Conservation (phyloP, 352 stramenopile species). For the Pythium pyrilobum region DNA sequence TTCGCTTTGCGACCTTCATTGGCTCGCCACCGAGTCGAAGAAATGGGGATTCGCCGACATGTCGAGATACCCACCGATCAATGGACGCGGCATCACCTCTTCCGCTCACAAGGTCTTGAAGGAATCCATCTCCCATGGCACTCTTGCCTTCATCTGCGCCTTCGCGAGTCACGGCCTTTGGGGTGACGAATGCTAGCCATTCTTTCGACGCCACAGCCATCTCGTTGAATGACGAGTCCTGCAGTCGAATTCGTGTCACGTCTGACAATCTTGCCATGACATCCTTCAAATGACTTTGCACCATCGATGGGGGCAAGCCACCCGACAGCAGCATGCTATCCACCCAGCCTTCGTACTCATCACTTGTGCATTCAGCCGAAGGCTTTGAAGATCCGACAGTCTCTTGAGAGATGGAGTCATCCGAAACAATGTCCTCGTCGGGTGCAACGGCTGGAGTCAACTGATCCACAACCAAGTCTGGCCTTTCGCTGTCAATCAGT, state of each 20-base stretch:
- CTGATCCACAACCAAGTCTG: conserved; percentile 59
- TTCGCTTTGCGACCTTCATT: conserved; percentile 85
- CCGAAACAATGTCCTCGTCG: conserved; percentile 36
- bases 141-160: conserved; percentile 3
- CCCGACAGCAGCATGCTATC: conserved; percentile 66
- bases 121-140: conserved; percentile 31
- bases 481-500: conserved; percentile 50
- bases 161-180: conserved; percentile 29
- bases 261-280: conserved; percentile 40
- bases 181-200: conserved; percentile 60
- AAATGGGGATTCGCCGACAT: conserved; percentile 83
- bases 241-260: conserved; percentile 22
- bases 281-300: conserved; percentile 63
- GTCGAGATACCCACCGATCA: conserved; percentile 75
- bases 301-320: conserved; percentile 47
- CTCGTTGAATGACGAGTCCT: not conserved
- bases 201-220: conserved; percentile 40
- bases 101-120: conserved; percentile 69
- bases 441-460: conserved; percentile 9
- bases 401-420: conserved; percentile 16
- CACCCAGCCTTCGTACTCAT: conserved; percentile 84
- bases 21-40: conserved; percentile 68
- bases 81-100: conserved; percentile 46
- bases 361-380: conserved; percentile 51
- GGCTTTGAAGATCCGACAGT: conserved; percentile 36